These are phyloP conservation scores for Plasmodium gallinaceum DNA, from an alignment of 169 alveolate genomes.

Conservation along the genomic window DNA sequence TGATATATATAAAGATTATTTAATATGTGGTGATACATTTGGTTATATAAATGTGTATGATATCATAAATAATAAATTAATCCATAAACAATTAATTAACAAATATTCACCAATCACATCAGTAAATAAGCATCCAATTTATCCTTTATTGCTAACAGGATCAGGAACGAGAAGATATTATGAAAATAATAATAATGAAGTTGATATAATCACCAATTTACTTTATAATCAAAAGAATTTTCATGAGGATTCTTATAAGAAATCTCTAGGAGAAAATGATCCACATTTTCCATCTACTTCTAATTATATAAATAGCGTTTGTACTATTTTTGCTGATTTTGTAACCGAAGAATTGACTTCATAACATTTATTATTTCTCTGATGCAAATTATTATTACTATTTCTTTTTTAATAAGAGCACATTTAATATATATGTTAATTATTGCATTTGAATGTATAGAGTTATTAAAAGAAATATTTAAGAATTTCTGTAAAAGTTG, in stretches of 20 bases:
- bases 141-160: slow-evolving; percentile 61
- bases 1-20: slow-evolving; percentile 36
- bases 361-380: no score
- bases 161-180: slow-evolving; percentile 71
- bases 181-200: slow-evolving; percentile 15
- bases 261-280: neutral
- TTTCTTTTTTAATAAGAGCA: no score
- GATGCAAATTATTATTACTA: no score
- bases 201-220: slow-evolving; percentile 41
- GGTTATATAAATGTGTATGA: slow-evolving; percentile 45
- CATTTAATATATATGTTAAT: no score
- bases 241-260: neutral
- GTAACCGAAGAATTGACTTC: neutral
- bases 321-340: slow-evolving; percentile 42
- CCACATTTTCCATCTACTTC: slow-evolving; percentile 11
- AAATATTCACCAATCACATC: slow-evolving; percentile 64
- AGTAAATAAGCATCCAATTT: slow-evolving; percentile 11
- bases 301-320: slow-evolving; percentile 32
- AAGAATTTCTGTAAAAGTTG: no score
- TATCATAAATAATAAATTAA: slow-evolving; percentile 9
- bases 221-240: neutral
- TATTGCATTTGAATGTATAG: no score
- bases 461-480: no score
- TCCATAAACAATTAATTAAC: slow-evolving; percentile 38
- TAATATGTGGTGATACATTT: slow-evolving; percentile 64